Evolutionary conservation across 257 asterid genomes (phyloP).

Genomic region (Ajuga chamaepitys): DNA sequence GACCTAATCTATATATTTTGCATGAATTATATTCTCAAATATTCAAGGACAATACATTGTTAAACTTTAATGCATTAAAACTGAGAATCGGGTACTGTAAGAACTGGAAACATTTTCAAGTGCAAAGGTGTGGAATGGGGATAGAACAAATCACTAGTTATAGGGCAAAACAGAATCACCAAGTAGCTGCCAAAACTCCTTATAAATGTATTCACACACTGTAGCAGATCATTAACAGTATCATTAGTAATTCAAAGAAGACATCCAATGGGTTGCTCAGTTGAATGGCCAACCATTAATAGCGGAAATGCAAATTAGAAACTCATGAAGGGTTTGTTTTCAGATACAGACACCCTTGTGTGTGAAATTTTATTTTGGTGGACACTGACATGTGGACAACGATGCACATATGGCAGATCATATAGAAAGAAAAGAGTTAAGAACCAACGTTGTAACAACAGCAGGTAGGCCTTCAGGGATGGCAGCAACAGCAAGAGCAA

Average conservation of each 20-base stretch:
- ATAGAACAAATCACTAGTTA: background rate
- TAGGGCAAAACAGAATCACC: background rate
- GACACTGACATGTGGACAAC: background rate
- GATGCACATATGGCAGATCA: conserved; percentile 6
- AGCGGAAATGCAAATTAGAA: background rate
- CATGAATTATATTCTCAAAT: background rate
- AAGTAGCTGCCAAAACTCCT: background rate
- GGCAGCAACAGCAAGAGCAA: conserved; percentile 99
- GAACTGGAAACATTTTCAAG: background rate
- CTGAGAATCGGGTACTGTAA: background rate
- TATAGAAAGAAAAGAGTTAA: conserved; percentile 14
- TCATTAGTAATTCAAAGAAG: background rate
- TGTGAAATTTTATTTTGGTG: background rate
- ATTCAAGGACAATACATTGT: background rate
- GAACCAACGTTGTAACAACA: conserved; percentile 91
- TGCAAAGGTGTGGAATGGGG: background rate
- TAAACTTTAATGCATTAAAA: background rate
- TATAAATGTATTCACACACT: background rate
- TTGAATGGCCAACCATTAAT: background rate
- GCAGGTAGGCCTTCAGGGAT: conserved; percentile 99
- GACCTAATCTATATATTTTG: background rate
- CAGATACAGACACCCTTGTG: conserved; percentile 7
- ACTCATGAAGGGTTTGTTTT: background rate
- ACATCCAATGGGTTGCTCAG: conserved; percentile 4
- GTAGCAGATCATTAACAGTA: background rate